Base-by-base conservation (phyloP, 1,284 basidiomycete genomes). In the Phaffia rhodozyma region DNA sequence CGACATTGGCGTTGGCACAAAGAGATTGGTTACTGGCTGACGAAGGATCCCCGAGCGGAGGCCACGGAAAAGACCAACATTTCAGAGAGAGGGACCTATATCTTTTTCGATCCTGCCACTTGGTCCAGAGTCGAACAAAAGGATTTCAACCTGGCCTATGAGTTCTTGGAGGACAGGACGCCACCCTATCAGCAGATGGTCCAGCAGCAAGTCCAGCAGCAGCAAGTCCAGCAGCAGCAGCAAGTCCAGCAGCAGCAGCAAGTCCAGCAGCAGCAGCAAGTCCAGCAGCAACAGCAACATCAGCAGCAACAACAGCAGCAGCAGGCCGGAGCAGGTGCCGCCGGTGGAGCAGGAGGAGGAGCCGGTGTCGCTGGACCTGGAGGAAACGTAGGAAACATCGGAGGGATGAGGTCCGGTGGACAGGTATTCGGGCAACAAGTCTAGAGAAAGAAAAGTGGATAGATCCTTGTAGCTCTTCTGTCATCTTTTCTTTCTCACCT, bases 1-100 rank as follows among this genome's bases (percentile, higher is more conserved):
- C 85, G 91, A 67, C 92, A 91, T 76, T 96, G 92, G 91, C 80
- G 92, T 69, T 96, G 87, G 76, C 91, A 96, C 81, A 93, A 93
- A 76, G 89, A 91, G 70, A 80, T 90, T 67, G 85, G 87, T 63
- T 78, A 92, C 68, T 96, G 91, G 92, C 83, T 96, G 74, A 94
- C 91, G 60, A 94, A 94, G 75, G 91, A 96, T 43, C 62, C 67
- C 3, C 60, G 66, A 32, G 57, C 60, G 20, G 60, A 62, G 34
- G 60, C 67, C 34, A 62, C 66, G 11, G 63, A 89, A 72, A 93
- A 94, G 78, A 86, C 91, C 32, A 83, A 82, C n/a, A 87, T 87
- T 54, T 90, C 88, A 71, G 91, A 96, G 76, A 84, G 87, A 67
- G 91, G 91, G 25, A 83, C 84, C 55, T 94, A 93, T 77, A 89